phyloP scores from a whole-genome alignment of 2,329 filamentous ascomycete genomes.

The Colletotrichum theobromicola region DNA sequence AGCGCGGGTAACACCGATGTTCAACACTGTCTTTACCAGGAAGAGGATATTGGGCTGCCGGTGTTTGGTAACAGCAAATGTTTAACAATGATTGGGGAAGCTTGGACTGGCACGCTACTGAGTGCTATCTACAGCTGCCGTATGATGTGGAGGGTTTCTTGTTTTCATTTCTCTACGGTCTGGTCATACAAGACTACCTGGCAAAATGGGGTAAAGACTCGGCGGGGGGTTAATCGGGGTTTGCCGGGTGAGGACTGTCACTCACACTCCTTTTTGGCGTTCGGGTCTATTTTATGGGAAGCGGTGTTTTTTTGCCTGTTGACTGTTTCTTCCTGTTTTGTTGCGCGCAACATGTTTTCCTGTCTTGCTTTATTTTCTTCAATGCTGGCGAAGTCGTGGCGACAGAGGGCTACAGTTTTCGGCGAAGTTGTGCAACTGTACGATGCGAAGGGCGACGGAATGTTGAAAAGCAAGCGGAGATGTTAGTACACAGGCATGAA shows the following conservation, averaged over 20 bases:
- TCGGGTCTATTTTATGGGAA: constrained; percentile 9
- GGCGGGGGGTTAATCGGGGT: constrained; percentile 7
- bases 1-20: neutral
- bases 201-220: neutral
- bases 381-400: neutral
- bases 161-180: neutral
- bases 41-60: neutral
- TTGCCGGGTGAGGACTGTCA: constrained; percentile 9
- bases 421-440: constrained; percentile 19
- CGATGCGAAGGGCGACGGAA: constrained; percentile 9
- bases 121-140: neutral
- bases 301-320: constrained; percentile 16
- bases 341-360: neutral
- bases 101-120: neutral
- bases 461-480: constrained; percentile 2
- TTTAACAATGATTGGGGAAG: neutral
- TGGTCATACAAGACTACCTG: constrained; percentile 7
- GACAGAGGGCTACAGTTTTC: constrained; percentile 2
- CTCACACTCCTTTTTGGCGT: constrained; percentile 24
- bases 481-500: constrained; percentile 10
- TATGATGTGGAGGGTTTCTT: neutral
- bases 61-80: neutral
- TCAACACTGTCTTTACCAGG: constrained; percentile 1
- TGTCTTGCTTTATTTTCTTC: neutral
- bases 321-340: neutral